A percentile compares a stretch with the other conserved stretches of the same genome.
Conservation (phyloP, 768 basidiomycete species). For the Podaxis pistillaris region DNA sequence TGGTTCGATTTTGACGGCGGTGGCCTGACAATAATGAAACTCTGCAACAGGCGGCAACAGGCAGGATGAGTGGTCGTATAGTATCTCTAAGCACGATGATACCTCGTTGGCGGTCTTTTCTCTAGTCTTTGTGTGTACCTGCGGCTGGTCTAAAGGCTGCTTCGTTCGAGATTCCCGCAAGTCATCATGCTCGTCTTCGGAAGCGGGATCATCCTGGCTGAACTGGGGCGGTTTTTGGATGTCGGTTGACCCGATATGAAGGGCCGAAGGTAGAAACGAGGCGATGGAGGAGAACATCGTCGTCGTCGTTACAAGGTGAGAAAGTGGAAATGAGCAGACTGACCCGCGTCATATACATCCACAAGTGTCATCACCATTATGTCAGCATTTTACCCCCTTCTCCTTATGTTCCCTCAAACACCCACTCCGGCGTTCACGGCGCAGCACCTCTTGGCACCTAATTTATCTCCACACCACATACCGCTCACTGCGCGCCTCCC, state of each 20-base stretch:
- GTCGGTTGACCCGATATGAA: slow-evolving; percentile 31
- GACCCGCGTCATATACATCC: slow-evolving; percentile 12
- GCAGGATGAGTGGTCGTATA: background rate
- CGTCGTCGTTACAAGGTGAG: slow-evolving; percentile 9
- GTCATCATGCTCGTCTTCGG: slow-evolving; percentile 34
- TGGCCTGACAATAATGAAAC: slow-evolving; percentile 89
- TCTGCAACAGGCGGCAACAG: slow-evolving; percentile 41
- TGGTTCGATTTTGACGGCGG: slow-evolving; percentile 85
- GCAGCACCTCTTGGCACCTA: background rate
- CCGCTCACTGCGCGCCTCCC: background rate
- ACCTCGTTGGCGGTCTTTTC: slow-evolving; percentile 31
- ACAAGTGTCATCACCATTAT: slow-evolving; percentile 6
- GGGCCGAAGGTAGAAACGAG: slow-evolving; percentile 46
- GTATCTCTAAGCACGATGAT: background rate
- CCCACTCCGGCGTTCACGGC: background rate
- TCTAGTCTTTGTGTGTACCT: slow-evolving; percentile 14
- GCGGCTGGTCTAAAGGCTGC: slow-evolving; percentile 13
- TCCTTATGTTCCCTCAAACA: background rate
- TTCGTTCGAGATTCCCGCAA: slow-evolving; percentile 5
- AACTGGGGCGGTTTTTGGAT: slow-evolving; percentile 24
- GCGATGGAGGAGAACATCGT: slow-evolving; percentile 53
- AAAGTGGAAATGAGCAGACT: slow-evolving; percentile 3
- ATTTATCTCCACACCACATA: background rate
- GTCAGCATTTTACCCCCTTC: slow-evolving; percentile 4
- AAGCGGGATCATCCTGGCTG: slow-evolving; percentile 21